A percentile compares a stretch with the other conserved stretches of the same genome.
Evolutionary conservation across 352 stramenopile species (phyloP).

Genomic region (Phytophthora agathidicida): DNA sequence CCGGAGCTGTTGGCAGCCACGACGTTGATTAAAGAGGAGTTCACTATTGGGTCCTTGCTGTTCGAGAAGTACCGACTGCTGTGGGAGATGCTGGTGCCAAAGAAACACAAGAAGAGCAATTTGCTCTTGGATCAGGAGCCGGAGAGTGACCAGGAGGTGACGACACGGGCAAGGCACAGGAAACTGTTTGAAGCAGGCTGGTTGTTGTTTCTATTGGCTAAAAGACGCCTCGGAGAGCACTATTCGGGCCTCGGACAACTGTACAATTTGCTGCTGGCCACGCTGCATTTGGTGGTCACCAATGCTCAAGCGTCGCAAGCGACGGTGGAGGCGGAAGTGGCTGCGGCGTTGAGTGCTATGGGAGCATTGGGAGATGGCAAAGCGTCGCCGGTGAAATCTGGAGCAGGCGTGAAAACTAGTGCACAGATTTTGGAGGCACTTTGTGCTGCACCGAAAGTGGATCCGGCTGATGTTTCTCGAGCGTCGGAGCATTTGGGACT

Average conservation of each 20-base stretch:
- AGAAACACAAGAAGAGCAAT: slow-evolving; percentile 4
- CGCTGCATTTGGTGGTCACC: slow-evolving; percentile 70
- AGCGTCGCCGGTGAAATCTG: slow-evolving; percentile 18
- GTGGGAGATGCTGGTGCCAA: slow-evolving; percentile 52
- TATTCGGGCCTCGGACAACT: slow-evolving; percentile 72
- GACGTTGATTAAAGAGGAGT: slow-evolving; percentile 82
- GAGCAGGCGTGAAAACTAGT: slow-evolving; percentile 15
- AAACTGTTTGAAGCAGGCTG: slow-evolving; percentile 72
- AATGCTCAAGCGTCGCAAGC: slow-evolving; percentile 35
- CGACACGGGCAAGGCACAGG: slow-evolving; percentile 21
- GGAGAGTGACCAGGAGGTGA: slow-evolving; percentile 21
- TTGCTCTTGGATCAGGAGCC: slow-evolving; percentile 25
- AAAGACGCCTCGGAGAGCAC: slow-evolving; percentile 43
- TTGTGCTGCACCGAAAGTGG: slow-evolving; percentile 55
- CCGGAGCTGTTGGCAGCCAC: slow-evolving; percentile 73
- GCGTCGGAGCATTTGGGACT: slow-evolving; percentile 45
- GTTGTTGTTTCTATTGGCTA: slow-evolving; percentile 76
- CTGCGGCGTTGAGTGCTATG: slow-evolving; percentile 76
- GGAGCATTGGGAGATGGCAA: slow-evolving; percentile 37
- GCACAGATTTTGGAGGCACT: slow-evolving; percentile 50
- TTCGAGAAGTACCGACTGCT: slow-evolving; percentile 82
- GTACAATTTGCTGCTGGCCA: slow-evolving; percentile 79
- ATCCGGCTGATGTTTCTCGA: slow-evolving; percentile 46
- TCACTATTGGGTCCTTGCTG: slow-evolving; percentile 71
- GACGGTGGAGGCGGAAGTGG: slow-evolving; percentile 81